Conservation (phyloP, 306 rosid species). For the Inga laurina region DNA sequence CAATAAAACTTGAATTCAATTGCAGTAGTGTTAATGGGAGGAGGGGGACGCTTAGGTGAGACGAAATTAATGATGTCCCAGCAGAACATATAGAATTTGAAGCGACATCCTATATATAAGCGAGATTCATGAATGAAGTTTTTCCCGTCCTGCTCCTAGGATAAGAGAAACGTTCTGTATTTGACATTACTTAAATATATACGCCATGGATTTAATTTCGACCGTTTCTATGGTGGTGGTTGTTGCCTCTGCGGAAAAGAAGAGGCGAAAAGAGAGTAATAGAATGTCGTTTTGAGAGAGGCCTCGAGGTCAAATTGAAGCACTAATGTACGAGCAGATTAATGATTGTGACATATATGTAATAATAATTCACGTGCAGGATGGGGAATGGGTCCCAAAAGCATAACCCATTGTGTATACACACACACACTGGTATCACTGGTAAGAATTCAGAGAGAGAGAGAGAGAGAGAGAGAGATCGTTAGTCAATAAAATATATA, state of each 20-base stretch:
- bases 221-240: not conserved
- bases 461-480: too few relatives aligned
- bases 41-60: slow-evolving; percentile 18
- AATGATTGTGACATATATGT: slow-evolving; percentile 27
- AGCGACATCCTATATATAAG: not conserved
- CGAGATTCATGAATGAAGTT: slow-evolving; percentile 2
- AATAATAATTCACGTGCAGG: slow-evolving; percentile 35
- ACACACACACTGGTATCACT: not conserved
- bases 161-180: not conserved
- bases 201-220: not conserved
- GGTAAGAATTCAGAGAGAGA: too few relatives aligned
- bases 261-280: not conserved
- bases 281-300: not conserved
- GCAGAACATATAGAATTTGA: not conserved
- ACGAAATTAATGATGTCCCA: slow-evolving; percentile 3
- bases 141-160: not conserved
- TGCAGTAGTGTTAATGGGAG: not conserved
- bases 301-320: not conserved
- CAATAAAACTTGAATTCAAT: slow-evolving; percentile 26
- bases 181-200: not conserved
- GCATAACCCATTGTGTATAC: not conserved
- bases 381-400: slow-evolving; percentile 33
- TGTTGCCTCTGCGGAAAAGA: not conserved
- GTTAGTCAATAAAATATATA: too few relatives aligned
- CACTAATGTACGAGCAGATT: not conserved